Evolutionary conservation across 208 protist genomes (phyloP).

Genomic region (Leishmania gerbilli): DNA sequence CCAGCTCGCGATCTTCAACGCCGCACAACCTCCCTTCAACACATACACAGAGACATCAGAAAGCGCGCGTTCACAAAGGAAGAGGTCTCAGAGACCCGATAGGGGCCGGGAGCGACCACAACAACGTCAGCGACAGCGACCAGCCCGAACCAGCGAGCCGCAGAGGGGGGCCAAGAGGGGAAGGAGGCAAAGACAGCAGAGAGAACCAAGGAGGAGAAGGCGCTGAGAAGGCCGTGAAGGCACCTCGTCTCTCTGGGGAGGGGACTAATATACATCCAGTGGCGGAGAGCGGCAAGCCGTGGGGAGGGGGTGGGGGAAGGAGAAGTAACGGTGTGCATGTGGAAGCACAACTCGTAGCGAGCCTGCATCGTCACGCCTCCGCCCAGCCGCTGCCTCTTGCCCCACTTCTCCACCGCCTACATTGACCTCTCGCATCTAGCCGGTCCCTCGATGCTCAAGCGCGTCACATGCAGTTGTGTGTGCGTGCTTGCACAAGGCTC

Average conservation of each 20-base stretch:
- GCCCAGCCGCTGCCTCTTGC: background rate
- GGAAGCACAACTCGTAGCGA: background rate
- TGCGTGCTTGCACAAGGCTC: background rate
- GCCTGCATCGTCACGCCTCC: background rate
- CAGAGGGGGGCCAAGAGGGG: background rate
- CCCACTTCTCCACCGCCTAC: background rate
- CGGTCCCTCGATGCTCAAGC: background rate
- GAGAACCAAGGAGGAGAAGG: background rate
- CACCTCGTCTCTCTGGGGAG: background rate
- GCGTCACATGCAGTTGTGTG: background rate
- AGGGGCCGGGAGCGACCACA: background rate
- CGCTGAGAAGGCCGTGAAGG: background rate
- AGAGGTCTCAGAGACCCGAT: background rate
- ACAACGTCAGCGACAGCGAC: background rate
- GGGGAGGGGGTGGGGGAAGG: background rate
- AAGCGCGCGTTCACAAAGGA: background rate
- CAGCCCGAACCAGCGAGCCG: background rate
- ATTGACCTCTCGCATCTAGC: background rate
- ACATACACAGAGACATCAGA: background rate
- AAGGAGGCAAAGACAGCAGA: background rate
- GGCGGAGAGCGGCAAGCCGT: background rate
- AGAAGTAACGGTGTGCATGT: background rate
- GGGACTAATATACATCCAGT: constrained; percentile 3
- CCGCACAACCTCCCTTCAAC: background rate
- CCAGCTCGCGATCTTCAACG: background rate